Conservation (phyloP, 208 protist species). For the Leishmania turanica region DNA sequence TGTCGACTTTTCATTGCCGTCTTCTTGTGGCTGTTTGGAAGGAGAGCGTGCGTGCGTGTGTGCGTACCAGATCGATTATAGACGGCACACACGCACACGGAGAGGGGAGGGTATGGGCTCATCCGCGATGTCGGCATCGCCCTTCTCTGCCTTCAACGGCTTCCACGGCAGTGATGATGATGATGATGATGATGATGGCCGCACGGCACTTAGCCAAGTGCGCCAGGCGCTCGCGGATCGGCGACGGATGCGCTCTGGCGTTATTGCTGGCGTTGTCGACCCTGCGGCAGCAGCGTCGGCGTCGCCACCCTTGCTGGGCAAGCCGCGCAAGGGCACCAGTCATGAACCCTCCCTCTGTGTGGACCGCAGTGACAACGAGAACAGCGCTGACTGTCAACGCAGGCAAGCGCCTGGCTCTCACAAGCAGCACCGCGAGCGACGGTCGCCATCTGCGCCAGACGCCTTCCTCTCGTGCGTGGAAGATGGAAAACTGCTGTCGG, state of each 20-base stretch:
- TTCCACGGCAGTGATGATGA: background rate
- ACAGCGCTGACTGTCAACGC: background rate
- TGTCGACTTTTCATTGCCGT: background rate
- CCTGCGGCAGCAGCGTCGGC: background rate
- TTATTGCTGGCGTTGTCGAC: background rate
- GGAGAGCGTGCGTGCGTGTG: background rate
- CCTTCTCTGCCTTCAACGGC: background rate
- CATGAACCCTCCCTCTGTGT: background rate
- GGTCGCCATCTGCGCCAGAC: background rate
- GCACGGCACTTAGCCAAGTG: constrained; percentile 4
- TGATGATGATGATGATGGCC: too few relatives aligned
- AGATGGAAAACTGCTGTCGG: background rate
- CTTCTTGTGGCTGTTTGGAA: background rate
- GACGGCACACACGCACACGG: background rate
- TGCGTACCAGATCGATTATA: background rate
- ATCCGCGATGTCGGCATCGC: background rate
- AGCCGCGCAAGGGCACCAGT: background rate
- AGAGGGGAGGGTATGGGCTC: background rate
- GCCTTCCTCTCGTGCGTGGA: background rate
- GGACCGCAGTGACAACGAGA: background rate
- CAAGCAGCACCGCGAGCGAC: background rate
- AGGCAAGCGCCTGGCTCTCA: background rate
- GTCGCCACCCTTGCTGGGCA: background rate
- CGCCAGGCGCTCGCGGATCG: constrained; percentile 21
- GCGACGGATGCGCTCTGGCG: background rate